These are phyloP conservation scores for Thamnidium elegans DNA, from an alignment of 192 early-diverging fungal species.

Conservation along the genomic window DNA sequence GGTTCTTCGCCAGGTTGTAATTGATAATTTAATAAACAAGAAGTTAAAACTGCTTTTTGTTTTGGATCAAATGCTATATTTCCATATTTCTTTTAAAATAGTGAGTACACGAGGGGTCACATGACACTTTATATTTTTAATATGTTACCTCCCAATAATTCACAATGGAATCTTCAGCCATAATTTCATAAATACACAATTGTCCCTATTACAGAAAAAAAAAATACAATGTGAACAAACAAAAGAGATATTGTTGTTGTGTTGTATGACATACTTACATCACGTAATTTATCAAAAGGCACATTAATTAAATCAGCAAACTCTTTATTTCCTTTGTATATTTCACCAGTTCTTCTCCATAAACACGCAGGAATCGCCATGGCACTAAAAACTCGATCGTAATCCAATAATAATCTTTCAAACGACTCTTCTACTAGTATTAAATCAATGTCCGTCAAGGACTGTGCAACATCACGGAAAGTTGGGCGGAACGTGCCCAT, in stretches of 20 bases:
- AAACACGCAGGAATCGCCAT: slow-evolving; percentile 94
- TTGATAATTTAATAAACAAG: slow-evolving; percentile 64
- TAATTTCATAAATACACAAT: slow-evolving; percentile 66
- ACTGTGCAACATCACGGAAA: slow-evolving; percentile 85
- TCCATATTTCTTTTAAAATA: slow-evolving; percentile 73
- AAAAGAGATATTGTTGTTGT: background rate
- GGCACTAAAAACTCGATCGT: slow-evolving; percentile 91
- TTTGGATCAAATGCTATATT: slow-evolving; percentile 96
- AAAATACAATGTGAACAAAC: background rate
- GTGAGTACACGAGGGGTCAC: slow-evolving; percentile 59
- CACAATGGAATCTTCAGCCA: slow-evolving; percentile 90
- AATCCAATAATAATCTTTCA: slow-evolving; percentile 91
- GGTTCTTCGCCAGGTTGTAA: background rate
- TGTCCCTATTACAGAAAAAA: slow-evolving; percentile 22
- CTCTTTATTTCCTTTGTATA: slow-evolving; percentile 94
- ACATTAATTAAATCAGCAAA: slow-evolving; percentile 88
- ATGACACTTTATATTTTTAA: slow-evolving; percentile 31
- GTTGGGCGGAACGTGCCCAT: slow-evolving; percentile 87
- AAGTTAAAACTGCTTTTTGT: slow-evolving; percentile 95
- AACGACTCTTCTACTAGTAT: slow-evolving; percentile 95
- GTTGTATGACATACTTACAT: background rate
- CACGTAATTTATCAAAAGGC: slow-evolving; percentile 77
- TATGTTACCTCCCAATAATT: slow-evolving; percentile 92
- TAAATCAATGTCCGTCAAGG: slow-evolving; percentile 91
- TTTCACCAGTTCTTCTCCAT: slow-evolving; percentile 96